phyloP scores from a whole-genome alignment of 176 grass and related monocot genomes.

The Oryza australiensis region DNA sequence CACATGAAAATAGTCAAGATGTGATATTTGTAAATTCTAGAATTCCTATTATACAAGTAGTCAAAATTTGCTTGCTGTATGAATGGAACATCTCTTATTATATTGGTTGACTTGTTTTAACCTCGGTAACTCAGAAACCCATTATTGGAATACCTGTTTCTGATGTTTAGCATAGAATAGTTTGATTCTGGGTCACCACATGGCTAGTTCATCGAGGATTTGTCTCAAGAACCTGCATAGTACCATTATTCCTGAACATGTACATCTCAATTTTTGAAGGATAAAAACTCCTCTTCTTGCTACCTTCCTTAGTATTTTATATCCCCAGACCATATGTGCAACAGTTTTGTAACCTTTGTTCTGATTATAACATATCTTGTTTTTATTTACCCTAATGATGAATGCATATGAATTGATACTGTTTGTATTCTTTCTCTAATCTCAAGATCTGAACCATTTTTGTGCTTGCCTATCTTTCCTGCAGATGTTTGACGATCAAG shows the following conservation, averaged over 20 bases:
- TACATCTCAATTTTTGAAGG: background rate
- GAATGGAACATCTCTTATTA: too few species aligned
- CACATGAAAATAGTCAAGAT: too few species aligned
- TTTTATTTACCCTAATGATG: background rate
- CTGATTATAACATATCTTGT: background rate
- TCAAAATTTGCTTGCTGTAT: too few species aligned
- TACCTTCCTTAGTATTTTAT: background rate
- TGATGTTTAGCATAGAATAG: background rate
- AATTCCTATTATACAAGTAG: too few species aligned
- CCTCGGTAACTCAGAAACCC: background rate
- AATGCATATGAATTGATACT: background rate
- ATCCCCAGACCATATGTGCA: background rate
- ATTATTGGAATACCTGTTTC: background rate
- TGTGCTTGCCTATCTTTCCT: background rate
- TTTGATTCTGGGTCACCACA: background rate
- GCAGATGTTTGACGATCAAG: conserved; percentile 95
- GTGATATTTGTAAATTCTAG: too few species aligned
- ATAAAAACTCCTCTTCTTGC: background rate
- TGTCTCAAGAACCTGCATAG: background rate
- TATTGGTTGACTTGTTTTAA: background rate
- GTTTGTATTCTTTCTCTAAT: background rate
- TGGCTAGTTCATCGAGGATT: background rate
- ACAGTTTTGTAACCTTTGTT: background rate
- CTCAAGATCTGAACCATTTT: background rate
- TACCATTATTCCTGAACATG: background rate